Evolutionary conservation across 192 early-diverging fungal genomes (phyloP), one percentile per base, ranked within the genome.

Genomic region (Gonapodya sp.): DNA sequence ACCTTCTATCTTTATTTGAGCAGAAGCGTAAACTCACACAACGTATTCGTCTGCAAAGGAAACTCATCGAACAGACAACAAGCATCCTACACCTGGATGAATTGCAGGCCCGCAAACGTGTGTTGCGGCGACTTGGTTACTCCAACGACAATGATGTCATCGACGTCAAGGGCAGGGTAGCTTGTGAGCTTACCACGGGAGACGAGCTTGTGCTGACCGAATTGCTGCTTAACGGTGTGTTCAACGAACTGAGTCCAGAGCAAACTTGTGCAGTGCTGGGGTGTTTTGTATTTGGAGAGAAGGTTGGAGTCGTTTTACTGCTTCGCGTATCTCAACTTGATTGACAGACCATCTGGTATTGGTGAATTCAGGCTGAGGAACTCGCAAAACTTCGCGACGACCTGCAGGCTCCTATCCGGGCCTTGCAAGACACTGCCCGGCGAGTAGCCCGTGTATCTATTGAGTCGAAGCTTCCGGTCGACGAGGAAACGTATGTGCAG

Each of bases 141-240:
- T 95, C 92, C 0, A 92, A 92, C 2, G 86, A 85, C 0, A 86
- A 89, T 30, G 97, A 96, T 84, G 93, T 97, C 1, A 94, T 99
- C 82, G 94, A 96, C 80, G 92, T 98, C 88, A 99, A 99, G 86
- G 97, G 97, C 46, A 93, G 96, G 31, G 97, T 99, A 1, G 97
- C 97, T 0, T 99, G 97, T 82, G 96, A 99, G 86, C 95, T 99
- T 74, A 94, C 93, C 18, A 89, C 94, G 8, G 97, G 96, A 14
- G 96, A 98, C 86, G 96, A 97, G 86, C 86, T 99, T 73, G 82
- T 98, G 80, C 88, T 99, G 81, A 97, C 96, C 0, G 97, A 99
- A 89, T 92, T 99, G 92, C 94, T 99, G 35, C 94, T 99, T 87
- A 93, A 96, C 83, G 95, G 96, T 78, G 94, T 95, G 1, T 98